These are phyloP conservation scores for Avicennia marina DNA, from an alignment of 257 asterid genomes.

Conservation along the genomic window DNA sequence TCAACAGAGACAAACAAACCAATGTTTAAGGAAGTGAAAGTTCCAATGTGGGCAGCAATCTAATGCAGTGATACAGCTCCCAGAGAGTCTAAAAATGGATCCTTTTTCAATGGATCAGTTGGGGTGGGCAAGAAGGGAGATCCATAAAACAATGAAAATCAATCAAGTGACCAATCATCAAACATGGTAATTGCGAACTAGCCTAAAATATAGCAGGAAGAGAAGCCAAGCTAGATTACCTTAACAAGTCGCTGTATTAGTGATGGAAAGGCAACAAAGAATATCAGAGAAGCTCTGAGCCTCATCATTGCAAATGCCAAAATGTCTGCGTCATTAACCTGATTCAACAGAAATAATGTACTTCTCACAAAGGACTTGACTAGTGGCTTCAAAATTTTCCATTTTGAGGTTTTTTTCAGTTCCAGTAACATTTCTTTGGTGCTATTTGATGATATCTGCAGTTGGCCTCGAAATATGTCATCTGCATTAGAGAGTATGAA, in stretches of 20 bases:
- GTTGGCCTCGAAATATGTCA: constrained; percentile 49
- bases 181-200: too few species aligned
- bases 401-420: constrained; percentile 43
- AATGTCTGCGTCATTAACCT: constrained; percentile 70
- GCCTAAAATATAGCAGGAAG: too few species aligned
- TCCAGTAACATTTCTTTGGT: constrained; percentile 48
- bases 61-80: too few species aligned
- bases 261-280: constrained; percentile 72
- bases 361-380: constrained; percentile 80
- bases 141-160: not conserved
- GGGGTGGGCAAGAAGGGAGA: not conserved
- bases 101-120: not conserved
- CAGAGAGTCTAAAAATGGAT: too few species aligned
- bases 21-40: too few species aligned
- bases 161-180: too few species aligned
- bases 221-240: constrained; percentile 37
- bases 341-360: constrained; percentile 70
- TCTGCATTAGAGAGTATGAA: constrained; percentile 68
- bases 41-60: too few species aligned
- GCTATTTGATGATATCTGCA: constrained; percentile 46
- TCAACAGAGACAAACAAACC: too few species aligned
- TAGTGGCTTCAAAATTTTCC: constrained; percentile 59
- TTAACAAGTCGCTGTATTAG: constrained; percentile 57
- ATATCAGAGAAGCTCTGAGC: constrained; percentile 58
- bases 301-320: constrained; percentile 64